These are phyloP conservation scores for Russula foetens DNA, from an alignment of 768 basidiomycete species.

Conservation along the genomic window DNA sequence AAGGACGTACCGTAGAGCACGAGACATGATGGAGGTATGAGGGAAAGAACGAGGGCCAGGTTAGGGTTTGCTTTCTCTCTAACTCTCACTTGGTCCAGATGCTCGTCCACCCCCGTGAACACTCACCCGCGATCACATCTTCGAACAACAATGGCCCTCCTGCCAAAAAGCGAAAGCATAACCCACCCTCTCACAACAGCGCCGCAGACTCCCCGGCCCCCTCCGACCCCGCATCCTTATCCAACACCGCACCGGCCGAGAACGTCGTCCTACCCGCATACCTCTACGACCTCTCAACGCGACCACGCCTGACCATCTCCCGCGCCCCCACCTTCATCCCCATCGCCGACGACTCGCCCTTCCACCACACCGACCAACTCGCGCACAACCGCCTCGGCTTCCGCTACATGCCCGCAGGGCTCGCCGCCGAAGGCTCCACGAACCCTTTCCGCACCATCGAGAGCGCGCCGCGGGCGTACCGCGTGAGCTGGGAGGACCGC, in stretches of 20 bases:
- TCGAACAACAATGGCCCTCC: slow-evolving; percentile 5
- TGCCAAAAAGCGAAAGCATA: slow-evolving; percentile 19
- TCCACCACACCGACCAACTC: slow-evolving; percentile 60
- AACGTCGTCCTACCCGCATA: slow-evolving; percentile 54
- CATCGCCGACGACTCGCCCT: slow-evolving; percentile 44
- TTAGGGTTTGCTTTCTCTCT: slow-evolving; percentile 16
- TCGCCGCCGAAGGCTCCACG: slow-evolving; percentile 48
- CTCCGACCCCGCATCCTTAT: slow-evolving; percentile 24
- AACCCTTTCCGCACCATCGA: slow-evolving; percentile 75
- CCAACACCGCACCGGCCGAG: slow-evolving; percentile 29
- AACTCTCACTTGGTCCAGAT: not conserved
- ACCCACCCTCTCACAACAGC: slow-evolving; percentile 18
- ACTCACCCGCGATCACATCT: slow-evolving; percentile 19
- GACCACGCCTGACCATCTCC: slow-evolving; percentile 65
- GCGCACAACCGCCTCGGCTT: slow-evolving; percentile 71
- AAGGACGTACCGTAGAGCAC: slow-evolving; percentile 9
- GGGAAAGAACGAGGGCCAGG: not conserved
- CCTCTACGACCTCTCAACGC: slow-evolving; percentile 53
- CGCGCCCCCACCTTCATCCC: slow-evolving; percentile 66
- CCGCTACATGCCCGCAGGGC: slow-evolving; percentile 74
- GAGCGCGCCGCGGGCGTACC: slow-evolving; percentile 56
- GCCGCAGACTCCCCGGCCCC: slow-evolving; percentile 29
- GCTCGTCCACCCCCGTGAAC: slow-evolving; percentile 23
- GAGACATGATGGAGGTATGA: not conserved
- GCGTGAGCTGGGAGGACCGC: slow-evolving; percentile 89